phyloP scores from a whole-genome alignment of 2,329 filamentous ascomycete genomes.

The Aspergillus carbonarius region DNA sequence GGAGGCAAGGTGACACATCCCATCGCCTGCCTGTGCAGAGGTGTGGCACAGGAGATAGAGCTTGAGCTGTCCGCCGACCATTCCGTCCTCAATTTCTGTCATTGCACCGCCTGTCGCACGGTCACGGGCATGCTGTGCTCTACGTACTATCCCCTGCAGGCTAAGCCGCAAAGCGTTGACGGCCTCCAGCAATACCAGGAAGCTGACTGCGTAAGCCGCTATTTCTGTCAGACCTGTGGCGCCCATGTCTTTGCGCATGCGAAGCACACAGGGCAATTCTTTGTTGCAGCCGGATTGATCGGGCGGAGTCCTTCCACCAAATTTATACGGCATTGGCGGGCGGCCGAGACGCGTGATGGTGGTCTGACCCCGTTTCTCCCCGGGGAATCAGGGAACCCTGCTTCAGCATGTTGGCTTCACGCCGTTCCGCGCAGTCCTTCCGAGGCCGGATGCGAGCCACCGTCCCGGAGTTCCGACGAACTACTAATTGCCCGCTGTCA shows the following conservation, averaged over 20 bases:
- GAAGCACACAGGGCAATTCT: conserved; percentile 24
- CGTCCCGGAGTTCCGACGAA: conserved; percentile 13
- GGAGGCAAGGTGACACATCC: conserved; percentile 10
- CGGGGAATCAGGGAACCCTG: conserved; percentile 15
- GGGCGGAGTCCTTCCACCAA: conserved; percentile 19
- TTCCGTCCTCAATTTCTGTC: conserved; percentile 45
- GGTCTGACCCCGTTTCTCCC: conserved; percentile 29
- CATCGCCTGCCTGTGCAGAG: conserved; percentile 33
- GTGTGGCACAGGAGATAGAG: conserved; percentile 23
- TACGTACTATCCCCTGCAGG: conserved; percentile 45
- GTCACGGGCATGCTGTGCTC: conserved; percentile 49
- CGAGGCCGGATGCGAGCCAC: background rate
- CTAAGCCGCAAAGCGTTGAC: conserved; percentile 32
- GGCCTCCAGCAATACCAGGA: conserved; percentile 46
- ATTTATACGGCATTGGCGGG: conserved; percentile 29
- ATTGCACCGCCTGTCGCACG: conserved; percentile 53
- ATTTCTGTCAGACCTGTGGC: conserved; percentile 54
- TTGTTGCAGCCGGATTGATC: conserved; percentile 38
- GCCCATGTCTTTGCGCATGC: conserved; percentile 41
- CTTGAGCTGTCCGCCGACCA: conserved; percentile 23
- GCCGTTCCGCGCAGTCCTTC: background rate
- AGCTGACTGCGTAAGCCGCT: conserved; percentile 44
- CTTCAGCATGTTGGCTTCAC: conserved; percentile 24
- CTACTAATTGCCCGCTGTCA: conserved; percentile 53
- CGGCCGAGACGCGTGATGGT: conserved; percentile 29